Base-by-base conservation (phyloP, 2,329 filamentous ascomycete species). In the Monosporascus ibericus region DNA sequence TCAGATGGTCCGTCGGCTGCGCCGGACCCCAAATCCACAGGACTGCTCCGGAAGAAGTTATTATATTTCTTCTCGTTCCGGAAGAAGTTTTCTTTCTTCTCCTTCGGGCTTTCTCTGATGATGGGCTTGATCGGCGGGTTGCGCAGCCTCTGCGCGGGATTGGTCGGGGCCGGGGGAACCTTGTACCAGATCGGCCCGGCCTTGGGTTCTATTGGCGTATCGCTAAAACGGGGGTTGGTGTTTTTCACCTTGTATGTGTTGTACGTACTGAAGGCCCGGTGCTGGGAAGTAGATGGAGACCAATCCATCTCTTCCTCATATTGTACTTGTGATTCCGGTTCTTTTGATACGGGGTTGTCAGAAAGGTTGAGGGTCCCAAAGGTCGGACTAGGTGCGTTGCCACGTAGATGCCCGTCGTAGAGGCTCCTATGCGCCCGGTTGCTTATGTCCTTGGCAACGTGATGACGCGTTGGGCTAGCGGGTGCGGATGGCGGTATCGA, bases 281-380 rank as follows among this genome's bases (percentile, higher is more conserved):
- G 71, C 48, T 73, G 71, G n/a, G 77, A 76, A 51, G 73, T 71
- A 0, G 82, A 82, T 1, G 85, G 85, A 2, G 84, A 80, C 83
- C 87, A 90, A 62, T 91, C 88, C 88, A 92, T 91, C 51, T 79
- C 78, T 39, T 86, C 80, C 1, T 72, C 72, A 52, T 77, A 72
- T 8, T 72, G 68, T 1, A 56, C 49, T 22, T 63, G 55, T 37
- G 59, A 54, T 37, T 60, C 44, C 11, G 46, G 56, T 27, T 48
- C 37, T n/a, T 42, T 47, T 50, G 60, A 24, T 50, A 22, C 40
- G 7, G 52, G 47, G 22, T 53, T 47, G 30, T 60, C 59, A 6
- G 60, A 59, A 14, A 63, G 53, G 46, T 48, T 52, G 20, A 65
- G 47, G 36, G 58, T 56, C 17, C 54, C 51, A 48, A 64, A 53